phyloP scores from a whole-genome alignment of 345 rosid species.

The Lepidium sativum region DNA sequence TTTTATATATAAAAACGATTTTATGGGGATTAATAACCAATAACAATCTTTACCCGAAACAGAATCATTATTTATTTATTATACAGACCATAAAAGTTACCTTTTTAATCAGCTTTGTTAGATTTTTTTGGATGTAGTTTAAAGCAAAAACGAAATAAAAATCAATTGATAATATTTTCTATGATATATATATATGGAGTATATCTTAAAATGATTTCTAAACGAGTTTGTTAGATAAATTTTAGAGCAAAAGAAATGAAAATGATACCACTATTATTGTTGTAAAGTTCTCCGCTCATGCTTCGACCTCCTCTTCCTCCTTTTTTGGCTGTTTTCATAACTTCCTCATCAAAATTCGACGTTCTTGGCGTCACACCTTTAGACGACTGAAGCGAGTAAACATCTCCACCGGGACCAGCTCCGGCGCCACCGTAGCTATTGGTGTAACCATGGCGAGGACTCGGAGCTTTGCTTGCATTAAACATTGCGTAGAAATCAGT shows the following conservation, averaged over 20 bases:
- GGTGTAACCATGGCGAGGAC: slow-evolving; percentile 68
- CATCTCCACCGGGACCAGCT: slow-evolving; percentile 41
- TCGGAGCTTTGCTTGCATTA: slow-evolving; percentile 57
- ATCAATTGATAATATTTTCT: not conserved
- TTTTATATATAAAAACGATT: no score
- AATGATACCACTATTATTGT: slow-evolving; percentile 21
- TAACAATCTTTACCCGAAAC: no score
- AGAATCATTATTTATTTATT: no score
- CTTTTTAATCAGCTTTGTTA: no score
- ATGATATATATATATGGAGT: no score
- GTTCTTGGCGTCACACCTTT: slow-evolving; percentile 68
- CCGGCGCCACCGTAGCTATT: slow-evolving; percentile 36
- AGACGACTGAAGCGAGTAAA: slow-evolving; percentile 67
- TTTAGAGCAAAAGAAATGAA: not conserved
- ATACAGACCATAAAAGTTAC: no score
- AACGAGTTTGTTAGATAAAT: not conserved
- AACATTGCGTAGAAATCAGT: slow-evolving; percentile 84
- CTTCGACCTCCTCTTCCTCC: slow-evolving; percentile 48
- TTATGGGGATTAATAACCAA: no score
- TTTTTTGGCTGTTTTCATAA: slow-evolving; percentile 38
- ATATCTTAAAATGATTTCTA: no score
- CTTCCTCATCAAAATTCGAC: slow-evolving; percentile 80
- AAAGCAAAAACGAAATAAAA: no score
- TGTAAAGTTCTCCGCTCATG: slow-evolving; percentile 63
- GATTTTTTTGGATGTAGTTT: no score